Base-by-base conservation (phyloP, 176 grass and related monocot species). In the Ensete glaucum region DNA sequence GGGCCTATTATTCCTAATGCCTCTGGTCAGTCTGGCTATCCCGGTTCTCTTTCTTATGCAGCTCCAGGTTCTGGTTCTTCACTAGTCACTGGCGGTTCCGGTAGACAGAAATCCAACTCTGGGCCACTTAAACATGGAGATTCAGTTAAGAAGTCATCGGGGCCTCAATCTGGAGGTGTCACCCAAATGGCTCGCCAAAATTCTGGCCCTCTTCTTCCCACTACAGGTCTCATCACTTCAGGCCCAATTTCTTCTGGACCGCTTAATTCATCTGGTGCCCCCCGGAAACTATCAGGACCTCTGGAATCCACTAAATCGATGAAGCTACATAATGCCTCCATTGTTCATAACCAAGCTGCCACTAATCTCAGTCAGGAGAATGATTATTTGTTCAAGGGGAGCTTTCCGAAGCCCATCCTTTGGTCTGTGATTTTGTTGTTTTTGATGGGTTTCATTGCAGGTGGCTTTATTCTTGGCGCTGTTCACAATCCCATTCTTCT, bases 101-200 rank as follows among this genome's bases (percentile, higher is more conserved):
- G 85, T 60, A 87, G 94, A 78, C 76, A 90, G 66, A 93, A 98
- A 71, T 98, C 94, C 71, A 93, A 89, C 53, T 98, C 94, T 0
- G 94, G 94, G 25, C 94, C 94, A 0, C 90, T 98, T 64, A 97
- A 88, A 82, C 94, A 97, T 71, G 94, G 88, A 24, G 94, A 97
- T 70, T 75, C 90, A 15, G 83, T 67, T 56, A 97, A 97, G 78
- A 90, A 89, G 62, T 93, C 88, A 43, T 97, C 94, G 6, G 94
- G 94, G 52, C 94, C 94, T 52, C 94, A 97, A 81, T 90, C 90
- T 76, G 94, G 94, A 68, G 87, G 85, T 62, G 89, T 85, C 64
- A 92, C 87, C 26, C 87, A 90, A 77, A 93, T 92, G 88, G 85
- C 84, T 5, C 90, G 94, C 49, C 94, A 97, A 78, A 87, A 93